These are phyloP conservation scores for Nevesoporus exiguus DNA, from an alignment of 768 basidiomycete species.

Conservation along the genomic window DNA sequence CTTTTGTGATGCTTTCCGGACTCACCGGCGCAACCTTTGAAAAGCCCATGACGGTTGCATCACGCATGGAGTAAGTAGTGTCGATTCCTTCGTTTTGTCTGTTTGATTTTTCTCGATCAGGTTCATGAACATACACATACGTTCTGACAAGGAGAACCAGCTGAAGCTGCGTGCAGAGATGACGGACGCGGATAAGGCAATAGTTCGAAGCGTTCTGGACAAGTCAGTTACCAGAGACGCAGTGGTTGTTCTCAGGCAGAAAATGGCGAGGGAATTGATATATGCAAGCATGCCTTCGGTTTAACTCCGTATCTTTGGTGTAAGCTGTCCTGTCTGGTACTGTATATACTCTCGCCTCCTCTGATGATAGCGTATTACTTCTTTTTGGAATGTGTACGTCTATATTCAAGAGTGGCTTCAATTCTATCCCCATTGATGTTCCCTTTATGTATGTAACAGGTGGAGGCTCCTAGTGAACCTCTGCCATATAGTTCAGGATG, in stretches of 20 bases:
- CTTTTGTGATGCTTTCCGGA: slow-evolving; percentile 9
- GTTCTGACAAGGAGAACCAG: slow-evolving; percentile 16
- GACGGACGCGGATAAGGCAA: slow-evolving; percentile 15
- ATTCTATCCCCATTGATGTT: too few relatives aligned
- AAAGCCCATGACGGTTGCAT: slow-evolving; percentile 13
- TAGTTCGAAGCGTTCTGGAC: slow-evolving; percentile 4
- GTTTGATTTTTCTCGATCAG: background rate
- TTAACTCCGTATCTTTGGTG: too few relatives aligned
- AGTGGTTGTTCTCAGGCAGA: slow-evolving; percentile 8
- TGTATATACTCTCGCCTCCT: too few relatives aligned
- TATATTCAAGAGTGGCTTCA: too few relatives aligned
- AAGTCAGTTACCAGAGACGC: background rate
- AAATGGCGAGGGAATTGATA: slow-evolving; percentile 11
- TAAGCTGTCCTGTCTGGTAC: too few relatives aligned
- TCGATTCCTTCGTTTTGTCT: too few relatives aligned
- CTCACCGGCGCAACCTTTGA: background rate
- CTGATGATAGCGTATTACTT: too few relatives aligned
- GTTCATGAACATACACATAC: slow-evolving; percentile 15
- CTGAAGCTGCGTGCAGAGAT: slow-evolving; percentile 12
- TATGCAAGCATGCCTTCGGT: slow-evolving; percentile 6
- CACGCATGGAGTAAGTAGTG: slow-evolving; percentile 7
- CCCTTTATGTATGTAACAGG: too few relatives aligned
- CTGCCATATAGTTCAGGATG: too few relatives aligned
- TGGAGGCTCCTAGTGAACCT: too few relatives aligned
- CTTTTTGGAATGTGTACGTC: too few relatives aligned